Evolutionary conservation across 345 rosid species (phyloP).

Genomic region (Camelina laxa): DNA sequence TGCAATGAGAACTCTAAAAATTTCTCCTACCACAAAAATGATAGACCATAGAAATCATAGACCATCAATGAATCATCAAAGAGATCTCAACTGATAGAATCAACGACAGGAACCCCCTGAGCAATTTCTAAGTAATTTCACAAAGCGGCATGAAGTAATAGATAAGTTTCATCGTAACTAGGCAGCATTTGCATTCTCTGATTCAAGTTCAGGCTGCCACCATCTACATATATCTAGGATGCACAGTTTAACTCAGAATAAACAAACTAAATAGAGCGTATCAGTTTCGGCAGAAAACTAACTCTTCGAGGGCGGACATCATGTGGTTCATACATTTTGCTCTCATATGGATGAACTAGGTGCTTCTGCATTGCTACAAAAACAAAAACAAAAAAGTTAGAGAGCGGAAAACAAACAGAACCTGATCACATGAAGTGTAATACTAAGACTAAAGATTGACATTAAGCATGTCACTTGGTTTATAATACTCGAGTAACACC

Average conservation of each 20-base stretch:
- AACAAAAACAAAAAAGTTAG: constrained; percentile 16
- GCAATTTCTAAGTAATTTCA: constrained; percentile 2
- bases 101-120: background rate
- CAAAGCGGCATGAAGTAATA: background rate
- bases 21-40: background rate
- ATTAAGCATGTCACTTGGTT: background rate
- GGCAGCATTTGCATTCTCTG: constrained; percentile 1
- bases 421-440: background rate
- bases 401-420: background rate
- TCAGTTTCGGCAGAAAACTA: constrained; percentile 47
- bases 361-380: constrained; percentile 61
- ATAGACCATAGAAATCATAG: no score
- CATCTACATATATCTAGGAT: constrained; percentile 4
- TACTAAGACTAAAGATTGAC: background rate
- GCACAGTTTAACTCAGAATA: background rate
- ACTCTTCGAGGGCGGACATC: constrained; percentile 68
- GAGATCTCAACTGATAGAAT: background rate
- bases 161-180: background rate
- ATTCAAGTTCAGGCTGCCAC: background rate
- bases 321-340: constrained; percentile 63
- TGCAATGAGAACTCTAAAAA: constrained; percentile 1
- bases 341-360: constrained; percentile 57
- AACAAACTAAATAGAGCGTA: constrained; percentile 37
- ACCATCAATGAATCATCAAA: no score
- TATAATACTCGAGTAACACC: no score